These are phyloP conservation scores for Neofusicoccum sp. DNA, from an alignment of 2,329 filamentous ascomycete species.

Conservation along the genomic window DNA sequence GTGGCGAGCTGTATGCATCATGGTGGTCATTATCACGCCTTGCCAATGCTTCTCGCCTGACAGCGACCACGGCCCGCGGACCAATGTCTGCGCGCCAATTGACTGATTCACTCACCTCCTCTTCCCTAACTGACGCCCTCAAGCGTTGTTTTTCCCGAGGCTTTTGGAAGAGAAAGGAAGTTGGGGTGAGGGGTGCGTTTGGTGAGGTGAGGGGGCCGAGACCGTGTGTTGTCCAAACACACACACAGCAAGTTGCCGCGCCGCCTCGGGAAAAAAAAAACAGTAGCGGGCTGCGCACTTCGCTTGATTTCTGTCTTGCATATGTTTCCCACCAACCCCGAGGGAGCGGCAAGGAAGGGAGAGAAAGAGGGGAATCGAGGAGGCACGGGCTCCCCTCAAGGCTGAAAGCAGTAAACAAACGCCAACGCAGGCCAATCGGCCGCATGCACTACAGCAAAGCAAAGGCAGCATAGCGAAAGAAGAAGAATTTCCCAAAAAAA, in stretches of 20 bases:
- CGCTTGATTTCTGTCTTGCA: neutral
- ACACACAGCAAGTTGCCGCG: no score
- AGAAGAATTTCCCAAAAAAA: no score
- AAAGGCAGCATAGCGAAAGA: no score
- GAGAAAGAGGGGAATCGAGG: neutral
- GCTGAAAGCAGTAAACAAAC: neutral
- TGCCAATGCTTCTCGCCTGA: neutral
- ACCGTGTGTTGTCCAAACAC: no score
- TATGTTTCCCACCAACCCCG: neutral
- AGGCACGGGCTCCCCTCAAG: neutral
- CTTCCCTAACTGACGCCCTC: neutral
- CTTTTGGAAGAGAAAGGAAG: neutral
- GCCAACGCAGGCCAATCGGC: no score
- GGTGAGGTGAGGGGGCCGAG: no score
- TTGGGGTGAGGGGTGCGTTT: neutral
- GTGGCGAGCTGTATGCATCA: constrained; percentile 35
- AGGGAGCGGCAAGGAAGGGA: neutral
- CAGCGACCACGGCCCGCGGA: neutral
- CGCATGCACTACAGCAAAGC: no score
- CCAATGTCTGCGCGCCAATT: neutral
- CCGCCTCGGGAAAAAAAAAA: neutral
- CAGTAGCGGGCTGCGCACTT: neutral
- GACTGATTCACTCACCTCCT: neutral
- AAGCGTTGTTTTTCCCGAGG: neutral
- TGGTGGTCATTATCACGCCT: constrained; percentile 28